These are phyloP conservation scores for Crithidia fasciculata DNA, from an alignment of 208 protist species.

Conservation along the genomic window DNA sequence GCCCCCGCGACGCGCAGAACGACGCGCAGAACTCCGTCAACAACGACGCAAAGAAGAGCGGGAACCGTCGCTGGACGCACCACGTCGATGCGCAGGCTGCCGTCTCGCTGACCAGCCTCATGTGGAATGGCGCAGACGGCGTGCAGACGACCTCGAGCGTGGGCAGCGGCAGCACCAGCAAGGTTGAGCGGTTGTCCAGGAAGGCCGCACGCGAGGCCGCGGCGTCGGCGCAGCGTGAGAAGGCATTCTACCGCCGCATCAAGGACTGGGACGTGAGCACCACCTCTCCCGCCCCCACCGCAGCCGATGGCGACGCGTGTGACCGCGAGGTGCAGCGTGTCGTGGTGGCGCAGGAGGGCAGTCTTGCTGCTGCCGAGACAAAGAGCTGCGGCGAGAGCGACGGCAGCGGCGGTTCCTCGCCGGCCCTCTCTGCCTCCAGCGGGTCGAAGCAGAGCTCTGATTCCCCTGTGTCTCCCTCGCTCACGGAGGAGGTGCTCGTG, in stretches of 20 bases:
- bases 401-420: constrained; percentile 4
- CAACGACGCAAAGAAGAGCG: neutral
- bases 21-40: constrained; percentile 22
- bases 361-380: neutral
- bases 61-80: neutral
- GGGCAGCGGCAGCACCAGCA: neutral
- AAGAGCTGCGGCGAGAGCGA: neutral
- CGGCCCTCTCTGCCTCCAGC: neutral
- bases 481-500: neutral
- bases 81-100: constrained; percentile 6
- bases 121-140: constrained; percentile 6
- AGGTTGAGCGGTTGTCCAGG: neutral
- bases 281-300: neutral
- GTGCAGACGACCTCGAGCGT: neutral
- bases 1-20: constrained; percentile 5
- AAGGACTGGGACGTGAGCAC: constrained; percentile 11
- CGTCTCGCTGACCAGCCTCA: constrained; percentile 1
- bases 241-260: constrained; percentile 12
- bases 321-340: constrained; percentile 9
- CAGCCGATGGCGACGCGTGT: neutral
- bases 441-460: constrained; percentile 15
- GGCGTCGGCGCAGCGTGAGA: neutral
- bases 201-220: neutral
- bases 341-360: neutral
- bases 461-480: neutral